phyloP scores from a whole-genome alignment of 441 rosid species.

The Rhodomyrtus psidioides region DNA sequence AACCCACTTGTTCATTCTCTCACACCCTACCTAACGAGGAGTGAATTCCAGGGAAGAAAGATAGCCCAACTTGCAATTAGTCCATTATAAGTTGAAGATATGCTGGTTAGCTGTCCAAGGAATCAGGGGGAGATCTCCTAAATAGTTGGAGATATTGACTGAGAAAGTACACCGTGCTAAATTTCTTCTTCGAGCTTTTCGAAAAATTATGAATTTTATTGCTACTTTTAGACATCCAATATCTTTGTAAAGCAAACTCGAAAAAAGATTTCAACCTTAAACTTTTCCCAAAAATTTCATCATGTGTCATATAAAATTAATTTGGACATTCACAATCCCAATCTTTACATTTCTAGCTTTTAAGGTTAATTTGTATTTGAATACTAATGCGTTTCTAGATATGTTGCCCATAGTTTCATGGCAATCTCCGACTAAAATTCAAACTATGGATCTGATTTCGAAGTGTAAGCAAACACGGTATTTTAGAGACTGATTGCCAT shows the following conservation, averaged over 20 bases:
- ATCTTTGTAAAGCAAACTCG: background rate
- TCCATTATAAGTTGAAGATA: background rate
- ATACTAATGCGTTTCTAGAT: background rate
- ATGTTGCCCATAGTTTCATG: background rate
- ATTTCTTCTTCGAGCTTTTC: background rate
- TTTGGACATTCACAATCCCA: background rate
- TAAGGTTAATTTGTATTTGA: background rate
- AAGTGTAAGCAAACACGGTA: background rate
- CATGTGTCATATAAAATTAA: background rate
- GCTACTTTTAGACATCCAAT: background rate
- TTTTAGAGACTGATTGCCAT: background rate
- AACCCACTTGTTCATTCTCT: background rate
- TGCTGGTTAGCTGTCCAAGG: background rate
- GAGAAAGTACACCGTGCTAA: background rate
- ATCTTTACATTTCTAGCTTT: background rate
- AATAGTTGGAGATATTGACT: background rate
- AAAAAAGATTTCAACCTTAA: background rate
- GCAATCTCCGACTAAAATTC: background rate
- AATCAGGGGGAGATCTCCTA: background rate
- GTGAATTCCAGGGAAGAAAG: background rate
- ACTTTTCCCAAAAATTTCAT: background rate
- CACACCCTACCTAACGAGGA: background rate
- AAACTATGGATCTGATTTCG: background rate
- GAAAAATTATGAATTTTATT: background rate
- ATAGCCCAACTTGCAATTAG: background rate